Conservation (phyloP, 441 rosid genomes). For the Corymbia calophylla region DNA sequence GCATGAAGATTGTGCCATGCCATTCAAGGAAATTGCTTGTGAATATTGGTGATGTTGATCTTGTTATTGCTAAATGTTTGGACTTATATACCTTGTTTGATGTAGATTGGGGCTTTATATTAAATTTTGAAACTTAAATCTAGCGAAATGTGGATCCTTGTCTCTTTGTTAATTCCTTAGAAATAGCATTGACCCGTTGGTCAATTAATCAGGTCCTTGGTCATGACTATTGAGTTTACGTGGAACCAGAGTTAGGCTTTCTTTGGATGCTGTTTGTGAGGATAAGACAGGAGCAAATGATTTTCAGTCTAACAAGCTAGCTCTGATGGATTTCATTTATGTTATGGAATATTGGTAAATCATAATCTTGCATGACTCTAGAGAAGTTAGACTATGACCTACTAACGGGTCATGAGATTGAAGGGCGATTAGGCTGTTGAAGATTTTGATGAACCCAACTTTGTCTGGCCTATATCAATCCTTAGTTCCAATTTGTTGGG, state of each 20-base stretch:
- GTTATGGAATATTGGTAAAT: not conserved
- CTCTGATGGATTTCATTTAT: not conserved
- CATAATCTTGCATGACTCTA: not conserved
- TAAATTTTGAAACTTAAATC: not conserved
- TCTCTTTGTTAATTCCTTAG: not conserved
- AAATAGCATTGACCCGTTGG: not conserved
- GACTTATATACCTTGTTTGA: not conserved
- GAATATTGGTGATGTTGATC: not conserved
- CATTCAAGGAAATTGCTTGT: not conserved
- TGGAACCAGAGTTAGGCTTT: not conserved
- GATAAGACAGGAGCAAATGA: not conserved
- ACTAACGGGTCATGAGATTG: not conserved
- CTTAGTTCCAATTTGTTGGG: not conserved
- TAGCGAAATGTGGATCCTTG: not conserved
- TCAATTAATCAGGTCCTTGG: not conserved
- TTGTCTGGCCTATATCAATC: not conserved
- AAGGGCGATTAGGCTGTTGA: not conserved
- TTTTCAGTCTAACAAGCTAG: not conserved
- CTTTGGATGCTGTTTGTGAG: not conserved
- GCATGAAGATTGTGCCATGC: not conserved
- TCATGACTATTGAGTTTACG: not conserved
- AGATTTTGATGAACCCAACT: not conserved
- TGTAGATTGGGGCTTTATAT: not conserved
- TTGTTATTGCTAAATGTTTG: not conserved
- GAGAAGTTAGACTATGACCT: not conserved